These are phyloP conservation scores for Oxalis stricta DNA, from an alignment of 441 rosid genomes.

Conservation along the genomic window DNA sequence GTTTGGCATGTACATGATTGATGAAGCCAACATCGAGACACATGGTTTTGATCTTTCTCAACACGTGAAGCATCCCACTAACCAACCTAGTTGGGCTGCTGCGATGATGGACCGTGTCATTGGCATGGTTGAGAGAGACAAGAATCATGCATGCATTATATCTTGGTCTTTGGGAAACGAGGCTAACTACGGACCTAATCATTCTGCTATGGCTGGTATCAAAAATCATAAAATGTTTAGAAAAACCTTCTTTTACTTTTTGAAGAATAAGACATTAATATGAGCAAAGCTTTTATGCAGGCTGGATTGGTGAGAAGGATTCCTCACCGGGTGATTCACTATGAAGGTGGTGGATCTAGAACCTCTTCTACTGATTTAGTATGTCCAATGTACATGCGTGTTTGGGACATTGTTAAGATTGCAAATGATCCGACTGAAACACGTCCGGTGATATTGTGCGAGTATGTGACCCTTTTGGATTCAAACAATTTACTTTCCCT, in stretches of 20 bases:
- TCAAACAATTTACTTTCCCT: slow-evolving; percentile 4
- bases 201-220: slow-evolving; percentile 90
- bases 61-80: slow-evolving; percentile 84
- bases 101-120: slow-evolving; percentile 94
- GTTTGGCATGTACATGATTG: slow-evolving; percentile 96
- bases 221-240: too few species aligned
- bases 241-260: slow-evolving; percentile 3
- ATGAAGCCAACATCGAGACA: slow-evolving; percentile 98
- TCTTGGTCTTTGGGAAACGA: slow-evolving; percentile 97
- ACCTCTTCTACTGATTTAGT: slow-evolving; percentile 82
- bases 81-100: slow-evolving; percentile 79
- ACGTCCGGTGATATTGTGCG: slow-evolving; percentile 98
- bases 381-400: slow-evolving; percentile 99
- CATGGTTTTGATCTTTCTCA: slow-evolving; percentile 71
- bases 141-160: slow-evolving; percentile 85
- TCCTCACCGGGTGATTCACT: slow-evolving; percentile 68
- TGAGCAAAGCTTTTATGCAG: slow-evolving; percentile 26
- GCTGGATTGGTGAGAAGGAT: slow-evolving; percentile 88
- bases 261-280: slow-evolving; percentile 3
- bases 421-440: slow-evolving; percentile 75
- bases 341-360: slow-evolving; percentile 97
- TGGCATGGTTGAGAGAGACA: slow-evolving; percentile 98
- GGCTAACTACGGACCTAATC: slow-evolving; percentile 92
- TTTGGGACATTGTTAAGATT: slow-evolving; percentile 91
- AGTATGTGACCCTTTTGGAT: slow-evolving; percentile 35